Conservation (phyloP, 495 filamentous ascomycete genomes). For the Poronia punctata region DNA sequence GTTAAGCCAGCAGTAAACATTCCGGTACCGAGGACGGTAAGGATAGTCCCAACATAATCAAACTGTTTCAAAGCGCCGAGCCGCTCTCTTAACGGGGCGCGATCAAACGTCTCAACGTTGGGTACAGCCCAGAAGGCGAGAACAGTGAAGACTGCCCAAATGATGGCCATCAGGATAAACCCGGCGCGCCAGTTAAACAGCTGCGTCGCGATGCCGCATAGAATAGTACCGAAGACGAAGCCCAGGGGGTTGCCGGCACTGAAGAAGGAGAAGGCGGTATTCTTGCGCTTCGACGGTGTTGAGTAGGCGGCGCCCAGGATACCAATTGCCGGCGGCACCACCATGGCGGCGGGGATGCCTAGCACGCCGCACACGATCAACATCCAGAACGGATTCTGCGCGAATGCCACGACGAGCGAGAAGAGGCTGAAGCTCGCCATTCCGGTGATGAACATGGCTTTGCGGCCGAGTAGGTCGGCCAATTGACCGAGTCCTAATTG, state of each 20-base stretch:
- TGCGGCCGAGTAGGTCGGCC: conserved; percentile 61
- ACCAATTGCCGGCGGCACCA: conserved; percentile 61
- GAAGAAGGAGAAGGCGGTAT: conserved; percentile 64
- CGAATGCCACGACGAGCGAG: conserved; percentile 52
- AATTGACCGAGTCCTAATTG: conserved; percentile 61
- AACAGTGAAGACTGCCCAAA: conserved; percentile 53
- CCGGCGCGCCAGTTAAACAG: conserved; percentile 58
- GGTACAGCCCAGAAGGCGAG: conserved; percentile 59
- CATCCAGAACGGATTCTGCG: conserved; percentile 55
- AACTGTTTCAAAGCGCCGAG: conserved; percentile 43
- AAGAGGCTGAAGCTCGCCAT: conserved; percentile 55
- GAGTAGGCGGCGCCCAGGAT: conserved; percentile 57
- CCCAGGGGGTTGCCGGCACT: conserved; percentile 65
- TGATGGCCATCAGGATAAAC: conserved; percentile 54
- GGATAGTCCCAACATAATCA: conserved; percentile 53
- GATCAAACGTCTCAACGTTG: conserved; percentile 43
- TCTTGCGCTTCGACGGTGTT: conserved; percentile 57
- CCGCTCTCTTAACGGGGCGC: conserved; percentile 37
- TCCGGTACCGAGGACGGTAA: conserved; percentile 59
- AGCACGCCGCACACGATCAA: conserved; percentile 58
- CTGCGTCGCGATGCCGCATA: conserved; percentile 55
- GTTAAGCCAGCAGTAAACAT: conserved; percentile 57
- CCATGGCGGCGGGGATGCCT: conserved; percentile 54
- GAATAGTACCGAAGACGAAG: conserved; percentile 60
- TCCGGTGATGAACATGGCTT: conserved; percentile 51